Conservation (phyloP, 257 asterid species). For the Ligustrum vulgare region DNA sequence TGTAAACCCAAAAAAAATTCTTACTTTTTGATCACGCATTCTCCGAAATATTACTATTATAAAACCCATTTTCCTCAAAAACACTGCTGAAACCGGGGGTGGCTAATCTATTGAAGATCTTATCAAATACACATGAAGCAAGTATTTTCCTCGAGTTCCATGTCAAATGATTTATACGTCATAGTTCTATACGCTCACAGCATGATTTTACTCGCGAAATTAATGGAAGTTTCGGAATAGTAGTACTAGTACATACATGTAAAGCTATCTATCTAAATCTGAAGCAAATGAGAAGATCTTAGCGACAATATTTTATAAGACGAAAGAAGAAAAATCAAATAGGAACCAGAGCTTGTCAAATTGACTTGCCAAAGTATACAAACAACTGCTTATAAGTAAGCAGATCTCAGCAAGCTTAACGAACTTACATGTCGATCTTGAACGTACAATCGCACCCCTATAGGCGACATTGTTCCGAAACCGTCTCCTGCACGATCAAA, state of each 20-base stretch:
- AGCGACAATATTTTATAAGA: background rate
- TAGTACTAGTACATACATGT: background rate
- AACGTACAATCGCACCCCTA: conserved; percentile 44
- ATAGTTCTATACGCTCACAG: background rate
- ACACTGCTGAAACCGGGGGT: no score
- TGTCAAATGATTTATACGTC: background rate
- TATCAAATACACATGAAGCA: background rate
- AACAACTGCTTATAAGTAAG: background rate
- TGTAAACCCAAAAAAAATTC: no score
- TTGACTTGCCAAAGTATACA: background rate
- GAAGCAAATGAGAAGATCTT: background rate
- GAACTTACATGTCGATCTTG: conserved; percentile 59
- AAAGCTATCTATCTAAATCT: background rate
- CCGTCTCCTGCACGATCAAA: conserved; percentile 22
- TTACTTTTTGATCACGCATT: no score
- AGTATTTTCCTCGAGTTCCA: background rate
- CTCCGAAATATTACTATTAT: no score
- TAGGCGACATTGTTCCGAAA: conserved; percentile 38
- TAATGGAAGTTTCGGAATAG: background rate
- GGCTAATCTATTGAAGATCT: background rate
- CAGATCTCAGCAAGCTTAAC: background rate
- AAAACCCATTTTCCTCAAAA: no score
- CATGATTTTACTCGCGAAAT: background rate
- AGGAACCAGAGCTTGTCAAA: background rate
- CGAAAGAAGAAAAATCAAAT: background rate